Evolutionary conservation across 495 filamentous ascomycete species (phyloP), one percentile per base, ranked within the genome.

Genomic region (Daldinia grandis): DNA sequence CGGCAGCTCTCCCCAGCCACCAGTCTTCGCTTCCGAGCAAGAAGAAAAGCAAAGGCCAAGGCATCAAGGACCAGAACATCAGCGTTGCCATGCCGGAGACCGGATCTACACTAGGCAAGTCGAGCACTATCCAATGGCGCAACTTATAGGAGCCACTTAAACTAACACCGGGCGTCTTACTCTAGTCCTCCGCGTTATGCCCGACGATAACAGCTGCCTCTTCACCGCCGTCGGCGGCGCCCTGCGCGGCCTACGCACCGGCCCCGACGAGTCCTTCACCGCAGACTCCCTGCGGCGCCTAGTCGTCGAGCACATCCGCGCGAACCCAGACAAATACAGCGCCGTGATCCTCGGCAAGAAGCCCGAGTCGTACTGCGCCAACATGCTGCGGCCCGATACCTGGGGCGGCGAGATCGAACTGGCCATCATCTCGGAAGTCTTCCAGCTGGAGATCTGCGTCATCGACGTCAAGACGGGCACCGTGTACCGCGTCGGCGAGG

Each of bases 351-450:
- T 99, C 3, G 93, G 94, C 51, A 87, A 90, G 66, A 81, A 85
- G 21, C 91, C 91, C 1, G 84, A 91, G 42, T 85, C 88, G 3
- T 99, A 99, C 78, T 95, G 92, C 74, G 77, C 82, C n/a, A 93
- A 93, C 86, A 96, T 99, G 63, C 87, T 90, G 71, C 89, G 88
- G 31, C 87, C 90, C 61, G 88, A 91, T 71, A 89, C 90, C 0
- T 99, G 95, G 95, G 95, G 95, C 42, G 95, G 95, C 24, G 92
- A 86, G 2, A 98, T 98, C 65, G 95, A 99, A 75, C 84, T 99
- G 6, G 87, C 86, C 47, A 93, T 97, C 64, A 79, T 99, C 21
- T 92, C 91, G 49, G 89, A 94, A 64, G 88, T 96, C 56, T 97
- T 98, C 78, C 85, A 88, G 49, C 82, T 97, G 42, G 94, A 99